These are phyloP conservation scores for Heterobasidion occidentale DNA, from an alignment of 1,284 basidiomycete genomes.

Conservation along the genomic window DNA sequence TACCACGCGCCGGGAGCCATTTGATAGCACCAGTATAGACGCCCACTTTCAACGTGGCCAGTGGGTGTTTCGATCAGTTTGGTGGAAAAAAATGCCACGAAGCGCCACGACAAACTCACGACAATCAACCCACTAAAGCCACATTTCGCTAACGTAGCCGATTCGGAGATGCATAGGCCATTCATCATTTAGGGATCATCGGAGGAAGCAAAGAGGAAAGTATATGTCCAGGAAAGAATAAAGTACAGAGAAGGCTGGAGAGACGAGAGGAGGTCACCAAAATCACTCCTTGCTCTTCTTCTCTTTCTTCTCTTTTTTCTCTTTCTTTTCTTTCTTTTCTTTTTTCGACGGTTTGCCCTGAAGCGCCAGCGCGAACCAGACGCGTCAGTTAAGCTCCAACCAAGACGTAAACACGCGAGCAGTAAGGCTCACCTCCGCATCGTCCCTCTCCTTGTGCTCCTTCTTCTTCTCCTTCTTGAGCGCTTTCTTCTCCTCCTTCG, in stretches of 20 bases:
- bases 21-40: no score
- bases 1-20: no score
- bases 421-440: constrained; percentile 25
- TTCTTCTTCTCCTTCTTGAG: constrained; percentile 66
- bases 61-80: no score
- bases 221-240: not conserved
- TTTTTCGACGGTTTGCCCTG: constrained; percentile 11
- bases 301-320: constrained; percentile 31
- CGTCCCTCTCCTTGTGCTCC: constrained; percentile 36
- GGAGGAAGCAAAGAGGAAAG: not conserved
- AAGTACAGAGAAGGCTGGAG: not conserved
- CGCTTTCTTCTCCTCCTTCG: constrained; percentile 79
- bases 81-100: no score
- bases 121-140: not conserved
- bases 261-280: constrained; percentile 15
- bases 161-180: not conserved
- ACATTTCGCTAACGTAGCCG: not conserved
- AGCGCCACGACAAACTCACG: no score
- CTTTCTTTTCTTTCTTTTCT: constrained; percentile 28
- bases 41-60: no score
- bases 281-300: constrained; percentile 29
- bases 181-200: no score
- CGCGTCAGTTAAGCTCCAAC: not conserved
- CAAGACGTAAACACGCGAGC: not conserved
- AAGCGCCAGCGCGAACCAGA: not conserved